Conservation (phyloP, 345 rosid genomes). For the Salix brachista region DNA sequence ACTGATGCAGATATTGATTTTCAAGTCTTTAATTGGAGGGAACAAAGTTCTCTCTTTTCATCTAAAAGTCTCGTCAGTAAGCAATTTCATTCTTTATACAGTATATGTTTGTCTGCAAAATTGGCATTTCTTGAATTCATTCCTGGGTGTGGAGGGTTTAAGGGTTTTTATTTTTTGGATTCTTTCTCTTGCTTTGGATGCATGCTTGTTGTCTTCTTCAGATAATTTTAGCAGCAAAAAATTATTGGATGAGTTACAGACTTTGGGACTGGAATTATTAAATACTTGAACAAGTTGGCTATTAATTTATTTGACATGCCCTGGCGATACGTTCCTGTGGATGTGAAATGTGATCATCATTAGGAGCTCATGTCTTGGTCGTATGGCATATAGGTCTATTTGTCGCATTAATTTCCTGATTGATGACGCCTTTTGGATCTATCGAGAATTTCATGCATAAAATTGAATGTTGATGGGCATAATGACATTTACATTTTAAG, state of each 20-base stretch:
- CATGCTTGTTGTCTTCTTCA: background rate
- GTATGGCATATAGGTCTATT: background rate
- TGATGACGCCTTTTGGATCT: background rate
- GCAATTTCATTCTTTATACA: background rate
- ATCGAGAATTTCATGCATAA: background rate
- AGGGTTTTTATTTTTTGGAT: background rate
- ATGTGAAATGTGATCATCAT: background rate
- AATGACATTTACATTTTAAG: background rate
- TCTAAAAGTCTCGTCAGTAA: background rate
- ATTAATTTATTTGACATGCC: background rate
- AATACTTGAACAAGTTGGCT: background rate
- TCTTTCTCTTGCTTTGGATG: background rate
- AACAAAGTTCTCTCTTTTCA: slow-evolving; percentile 30
- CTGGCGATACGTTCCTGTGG: background rate
- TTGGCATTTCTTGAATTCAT: slow-evolving; percentile 7
- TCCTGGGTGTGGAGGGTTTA: background rate
- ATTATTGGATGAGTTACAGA: too few species aligned
- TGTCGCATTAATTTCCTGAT: slow-evolving; percentile 1
- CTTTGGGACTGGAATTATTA: background rate
- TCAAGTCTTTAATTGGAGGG: slow-evolving; percentile 15
- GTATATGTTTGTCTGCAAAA: background rate
- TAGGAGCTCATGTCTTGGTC: background rate
- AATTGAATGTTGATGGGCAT: background rate
- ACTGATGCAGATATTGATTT: slow-evolving; percentile 18
- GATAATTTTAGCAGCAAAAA: background rate